phyloP scores from a whole-genome alignment of 768 basidiomycete genomes.

The Kwoniella pini region DNA sequence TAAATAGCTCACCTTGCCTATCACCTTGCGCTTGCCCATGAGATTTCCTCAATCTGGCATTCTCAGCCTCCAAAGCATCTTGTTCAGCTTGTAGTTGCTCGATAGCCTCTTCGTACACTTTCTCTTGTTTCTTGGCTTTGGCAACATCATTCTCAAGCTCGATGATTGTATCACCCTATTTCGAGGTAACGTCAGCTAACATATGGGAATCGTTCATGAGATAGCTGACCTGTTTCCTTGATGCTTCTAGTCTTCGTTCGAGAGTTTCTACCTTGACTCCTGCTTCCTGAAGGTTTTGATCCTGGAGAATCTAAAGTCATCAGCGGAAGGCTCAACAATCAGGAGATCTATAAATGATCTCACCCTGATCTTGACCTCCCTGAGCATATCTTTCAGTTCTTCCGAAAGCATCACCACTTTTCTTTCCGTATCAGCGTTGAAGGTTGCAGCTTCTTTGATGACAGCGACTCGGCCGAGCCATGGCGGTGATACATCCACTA shows the following conservation, averaged over 20 bases:
- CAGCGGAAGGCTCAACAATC: neutral
- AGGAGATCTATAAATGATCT: constrained; percentile 14
- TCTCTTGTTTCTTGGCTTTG: constrained; percentile 83
- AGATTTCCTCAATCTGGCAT: constrained; percentile 68
- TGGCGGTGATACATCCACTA: constrained; percentile 66
- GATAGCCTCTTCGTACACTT: constrained; percentile 88
- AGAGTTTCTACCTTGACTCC: constrained; percentile 91
- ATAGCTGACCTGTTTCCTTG: constrained; percentile 70
- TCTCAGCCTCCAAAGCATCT: constrained; percentile 83
- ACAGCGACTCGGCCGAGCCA: constrained; percentile 81
- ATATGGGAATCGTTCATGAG: neutral
- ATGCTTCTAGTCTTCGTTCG: constrained; percentile 86
- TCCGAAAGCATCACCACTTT: constrained; percentile 82
- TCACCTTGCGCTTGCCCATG: constrained; percentile 68
- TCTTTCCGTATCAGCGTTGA: constrained; percentile 89
- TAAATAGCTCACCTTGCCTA: constrained; percentile 5
- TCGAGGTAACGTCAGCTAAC: neutral
- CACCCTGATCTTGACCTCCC: constrained; percentile 69
- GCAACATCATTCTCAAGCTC: constrained; percentile 78
- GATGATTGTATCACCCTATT: constrained; percentile 68
- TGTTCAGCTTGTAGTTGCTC: constrained; percentile 88
- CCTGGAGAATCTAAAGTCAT: constrained; percentile 58
- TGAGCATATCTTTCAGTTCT: constrained; percentile 81
- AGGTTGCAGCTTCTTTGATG: constrained; percentile 75
- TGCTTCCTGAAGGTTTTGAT: constrained; percentile 84